Evolutionary conservation across 139 green algal genomes (phyloP).

Genomic region (Ettlia oleoabundans): DNA sequence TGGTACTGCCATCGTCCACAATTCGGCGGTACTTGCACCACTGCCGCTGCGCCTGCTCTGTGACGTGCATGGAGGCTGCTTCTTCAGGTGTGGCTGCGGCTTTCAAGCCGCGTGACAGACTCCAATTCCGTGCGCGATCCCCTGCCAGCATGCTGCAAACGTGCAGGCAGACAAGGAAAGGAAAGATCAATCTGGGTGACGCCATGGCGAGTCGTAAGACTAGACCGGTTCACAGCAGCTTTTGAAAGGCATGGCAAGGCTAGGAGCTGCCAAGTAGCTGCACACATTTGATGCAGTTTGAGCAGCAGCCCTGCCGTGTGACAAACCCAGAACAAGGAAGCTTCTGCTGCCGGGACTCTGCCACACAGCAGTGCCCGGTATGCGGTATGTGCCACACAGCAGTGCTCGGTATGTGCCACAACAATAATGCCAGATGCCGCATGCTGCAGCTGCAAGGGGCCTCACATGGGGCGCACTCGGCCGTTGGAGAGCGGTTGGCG

Average conservation of each 20-base stretch:
- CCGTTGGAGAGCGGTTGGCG: conserved; percentile 65
- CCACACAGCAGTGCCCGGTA: too few species aligned
- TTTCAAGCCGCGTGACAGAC: conserved; percentile 49
- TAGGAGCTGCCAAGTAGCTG: neutral
- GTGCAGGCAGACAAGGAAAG: neutral
- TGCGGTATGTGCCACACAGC: too few species aligned
- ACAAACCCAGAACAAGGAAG: too few species aligned
- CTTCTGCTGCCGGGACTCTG: too few species aligned
- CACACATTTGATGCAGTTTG: too few species aligned
- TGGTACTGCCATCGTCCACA: conserved; percentile 33
- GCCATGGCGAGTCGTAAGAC: too few species aligned
- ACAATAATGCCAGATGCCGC: too few species aligned
- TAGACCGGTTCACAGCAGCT: too few species aligned
- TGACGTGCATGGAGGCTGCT: conserved; percentile 55
- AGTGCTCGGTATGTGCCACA: too few species aligned
- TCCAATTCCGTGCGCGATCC: conserved; percentile 67
- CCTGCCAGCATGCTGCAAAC: conserved; percentile 75
- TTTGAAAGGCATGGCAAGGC: too few species aligned
- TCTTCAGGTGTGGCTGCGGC: conserved; percentile 18
- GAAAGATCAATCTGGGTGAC: too few species aligned
- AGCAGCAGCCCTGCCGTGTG: too few species aligned
- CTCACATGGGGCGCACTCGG: conserved; percentile 79
- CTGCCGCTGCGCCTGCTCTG: conserved; percentile 31
- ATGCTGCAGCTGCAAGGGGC: conserved; percentile 7
- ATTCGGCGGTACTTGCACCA: conserved; percentile 69